Evolutionary conservation across 2,329 filamentous ascomycete genomes (phyloP), one percentile per base, ranked within the genome.

Genomic region (Ceratocystis alfenasii): DNA sequence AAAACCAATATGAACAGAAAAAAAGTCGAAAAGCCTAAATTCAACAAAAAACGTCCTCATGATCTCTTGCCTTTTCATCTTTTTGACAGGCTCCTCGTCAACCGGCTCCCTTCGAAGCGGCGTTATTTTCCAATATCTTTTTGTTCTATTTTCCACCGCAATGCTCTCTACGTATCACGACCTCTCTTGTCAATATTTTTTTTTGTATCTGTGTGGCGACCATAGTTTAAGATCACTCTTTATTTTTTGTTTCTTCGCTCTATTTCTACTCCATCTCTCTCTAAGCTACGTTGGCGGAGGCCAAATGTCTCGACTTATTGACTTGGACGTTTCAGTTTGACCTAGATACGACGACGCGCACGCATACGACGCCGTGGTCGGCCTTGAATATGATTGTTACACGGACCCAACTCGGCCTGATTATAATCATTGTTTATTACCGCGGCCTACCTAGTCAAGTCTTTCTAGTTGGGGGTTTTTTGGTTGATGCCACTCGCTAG

Each of bases 1-100:
- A 15, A 67, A 59, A 63, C n/a, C 15, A 64, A 63, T 20, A n/a
- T 41, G 22, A 66, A 66, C 33, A 66, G 63, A 64, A 66, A 65
- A 62, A 62, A 63, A 60, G 20, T 10, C 45, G 17, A 36, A 50
- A 62, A 53, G 10, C n/a, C 17, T 8, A 55, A 57, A 17, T 33
- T 22, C 20, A 55, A 62, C 63, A 67, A 64, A 64, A 67, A 64
- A 62, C 12, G 7, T 33, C 25, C 25, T 30, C 55, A 36, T 59
- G 25, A 30, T 57, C 28, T 33, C 30, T 57, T 57, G 63, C 2
- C 25, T n/a, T 44, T 45, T 33, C 30, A 6, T 36, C 36, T 36
- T 25, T 28, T 15, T 10, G 36, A 44, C 25, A n/a, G 45, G 22
- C 46, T 46, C 2, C 45, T 36, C 22, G 17, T 36, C 17, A 15